These are phyloP conservation scores for Arthromyces matolae DNA, from an alignment of 768 basidiomycete genomes.

Conservation along the genomic window DNA sequence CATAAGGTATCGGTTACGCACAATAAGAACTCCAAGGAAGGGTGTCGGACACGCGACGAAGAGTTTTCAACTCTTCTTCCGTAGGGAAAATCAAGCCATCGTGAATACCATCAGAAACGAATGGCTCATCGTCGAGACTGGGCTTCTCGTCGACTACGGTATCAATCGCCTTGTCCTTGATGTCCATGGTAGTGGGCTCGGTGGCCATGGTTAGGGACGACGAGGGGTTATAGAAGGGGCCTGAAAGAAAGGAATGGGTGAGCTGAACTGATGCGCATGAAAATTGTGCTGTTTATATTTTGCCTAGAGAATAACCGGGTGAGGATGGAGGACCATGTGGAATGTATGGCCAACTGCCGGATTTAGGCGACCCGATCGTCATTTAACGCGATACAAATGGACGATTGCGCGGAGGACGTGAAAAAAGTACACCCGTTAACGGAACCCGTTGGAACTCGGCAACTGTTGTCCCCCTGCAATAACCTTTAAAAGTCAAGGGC, in stretches of 20 bases:
- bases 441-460: background rate
- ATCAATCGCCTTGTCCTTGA: background rate
- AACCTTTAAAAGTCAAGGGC: no score
- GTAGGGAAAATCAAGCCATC: slow-evolving; percentile 63
- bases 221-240: no score
- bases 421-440: background rate
- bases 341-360: background rate
- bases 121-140: background rate
- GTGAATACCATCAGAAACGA: slow-evolving; percentile 26
- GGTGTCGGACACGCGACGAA: slow-evolving; percentile 57
- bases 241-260: background rate
- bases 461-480: background rate
- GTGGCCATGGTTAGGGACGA: background rate
- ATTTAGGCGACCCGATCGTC: no score
- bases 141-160: background rate
- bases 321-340: background rate
- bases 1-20: slow-evolving; percentile 20
- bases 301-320: background rate
- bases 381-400: no score
- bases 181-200: background rate
- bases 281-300: background rate
- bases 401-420: no score
- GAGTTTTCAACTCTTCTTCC: slow-evolving; percentile 52
- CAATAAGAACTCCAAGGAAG: slow-evolving; percentile 57
- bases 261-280: background rate